Conservation (phyloP, 2,329 filamentous ascomycete genomes). For the Botryosphaeria dothidea region DNA sequence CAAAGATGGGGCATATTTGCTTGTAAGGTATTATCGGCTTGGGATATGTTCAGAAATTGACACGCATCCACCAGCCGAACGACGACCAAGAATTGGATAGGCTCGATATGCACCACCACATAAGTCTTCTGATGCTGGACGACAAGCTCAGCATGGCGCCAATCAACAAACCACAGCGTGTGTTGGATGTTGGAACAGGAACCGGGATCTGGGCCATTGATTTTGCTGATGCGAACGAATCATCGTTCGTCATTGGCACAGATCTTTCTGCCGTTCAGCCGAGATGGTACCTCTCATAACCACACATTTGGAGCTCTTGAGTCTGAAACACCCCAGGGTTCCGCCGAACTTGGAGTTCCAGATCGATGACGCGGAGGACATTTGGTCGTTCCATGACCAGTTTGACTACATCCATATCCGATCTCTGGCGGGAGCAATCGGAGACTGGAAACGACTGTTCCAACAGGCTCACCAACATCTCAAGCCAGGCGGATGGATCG, state of each 20-base stretch:
- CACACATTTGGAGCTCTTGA: no score
- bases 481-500: conserved; percentile 43
- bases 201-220: conserved; percentile 37
- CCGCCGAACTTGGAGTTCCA: conserved; percentile 28
- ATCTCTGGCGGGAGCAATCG: conserved; percentile 54
- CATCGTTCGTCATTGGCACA: conserved; percentile 32
- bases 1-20: not conserved
- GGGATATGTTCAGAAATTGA: not conserved
- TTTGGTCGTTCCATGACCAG: conserved; percentile 52
- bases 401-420: conserved; percentile 61
- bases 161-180: conserved; percentile 19
- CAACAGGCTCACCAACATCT: conserved; percentile 42
- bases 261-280: conserved; percentile 31
- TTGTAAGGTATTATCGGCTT: not conserved
- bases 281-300: conserved; percentile 25
- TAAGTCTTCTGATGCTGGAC: conserved; percentile 36
- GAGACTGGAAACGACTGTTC: conserved; percentile 55
- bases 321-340: conserved; percentile 20
- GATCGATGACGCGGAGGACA: conserved; percentile 42
- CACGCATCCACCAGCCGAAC: conserved; percentile 25
- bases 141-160: conserved; percentile 39
- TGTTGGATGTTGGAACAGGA: conserved; percentile 33
- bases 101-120: conserved; percentile 38
- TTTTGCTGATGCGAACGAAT: conserved; percentile 30
- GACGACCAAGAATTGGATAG: conserved; percentile 41